Percentiles rank a stretch among this genome's conserved stretches.
phyloP scores from a whole-genome alignment of 768 basidiomycete species.

The Zangia roseola region DNA sequence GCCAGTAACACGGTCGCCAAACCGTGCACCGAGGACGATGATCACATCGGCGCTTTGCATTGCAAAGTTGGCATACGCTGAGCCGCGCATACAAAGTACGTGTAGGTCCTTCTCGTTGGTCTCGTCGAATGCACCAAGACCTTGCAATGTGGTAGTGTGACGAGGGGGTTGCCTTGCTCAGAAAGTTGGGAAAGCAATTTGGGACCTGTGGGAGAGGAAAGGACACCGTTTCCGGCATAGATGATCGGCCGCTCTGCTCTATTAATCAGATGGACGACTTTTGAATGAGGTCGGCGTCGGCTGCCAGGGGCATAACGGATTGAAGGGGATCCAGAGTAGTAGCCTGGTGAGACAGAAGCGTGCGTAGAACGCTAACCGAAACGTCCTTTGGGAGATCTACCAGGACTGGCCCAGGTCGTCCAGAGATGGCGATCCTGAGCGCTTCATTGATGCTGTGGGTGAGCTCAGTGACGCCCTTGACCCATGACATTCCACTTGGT shows the following conservation, averaged over 20 bases:
- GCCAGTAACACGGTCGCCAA: slow-evolving; percentile 97
- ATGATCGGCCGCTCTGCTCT: slow-evolving; percentile 87
- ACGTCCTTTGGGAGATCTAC: slow-evolving; percentile 99
- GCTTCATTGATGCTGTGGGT: slow-evolving; percentile 97
- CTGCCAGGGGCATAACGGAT: slow-evolving; percentile 50
- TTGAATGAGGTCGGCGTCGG: slow-evolving; percentile 64
- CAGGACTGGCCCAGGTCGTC: slow-evolving; percentile 95
- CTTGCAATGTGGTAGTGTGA: slow-evolving; percentile 95
- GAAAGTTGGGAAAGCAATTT: slow-evolving; percentile 75
- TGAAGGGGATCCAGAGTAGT: slow-evolving; percentile 84
- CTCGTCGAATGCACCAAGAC: slow-evolving; percentile 95
- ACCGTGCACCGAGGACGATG: slow-evolving; percentile 93
- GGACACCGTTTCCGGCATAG: slow-evolving; percentile 90
- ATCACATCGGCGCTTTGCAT: slow-evolving; percentile 98
- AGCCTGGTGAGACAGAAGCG: slow-evolving; percentile 79
- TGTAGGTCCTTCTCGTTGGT: slow-evolving; percentile 80
- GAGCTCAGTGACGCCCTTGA: slow-evolving; percentile 93
- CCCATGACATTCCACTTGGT: slow-evolving; percentile 99
- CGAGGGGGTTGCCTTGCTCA: slow-evolving; percentile 89
- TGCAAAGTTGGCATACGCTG: slow-evolving; percentile 94
- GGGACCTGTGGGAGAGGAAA: slow-evolving; percentile 80
- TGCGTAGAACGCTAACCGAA: slow-evolving; percentile 86
- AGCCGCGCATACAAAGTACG: slow-evolving; percentile 99
- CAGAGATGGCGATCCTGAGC: slow-evolving; percentile 97
- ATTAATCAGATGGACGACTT: slow-evolving; percentile 91